A percentile compares a stretch with the other conserved stretches of the same genome.
phyloP scores from a whole-genome alignment of 495 filamentous ascomycete genomes.

The Penicillium tannophilum region DNA sequence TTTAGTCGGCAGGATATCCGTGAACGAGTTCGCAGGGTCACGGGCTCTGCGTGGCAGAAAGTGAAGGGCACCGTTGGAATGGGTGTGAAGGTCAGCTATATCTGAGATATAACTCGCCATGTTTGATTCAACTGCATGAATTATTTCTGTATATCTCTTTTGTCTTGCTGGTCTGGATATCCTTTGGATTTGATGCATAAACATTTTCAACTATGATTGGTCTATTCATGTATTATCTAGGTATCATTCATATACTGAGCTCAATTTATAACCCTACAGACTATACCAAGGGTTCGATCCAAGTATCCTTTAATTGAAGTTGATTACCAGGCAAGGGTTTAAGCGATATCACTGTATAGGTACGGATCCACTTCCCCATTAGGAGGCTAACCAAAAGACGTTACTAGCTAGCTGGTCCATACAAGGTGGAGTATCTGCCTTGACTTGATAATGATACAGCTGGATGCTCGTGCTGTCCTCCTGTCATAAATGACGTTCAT shows the following conservation, averaged over 20 bases:
- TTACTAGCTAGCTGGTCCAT: too few species aligned
- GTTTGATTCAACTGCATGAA: conserved; percentile 14
- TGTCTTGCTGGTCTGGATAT: conserved; percentile 19
- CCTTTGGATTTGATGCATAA: conserved; percentile 6
- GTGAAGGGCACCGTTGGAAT: conserved; percentile 84
- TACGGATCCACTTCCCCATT: not conserved
- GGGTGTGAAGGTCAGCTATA: conserved; percentile 98
- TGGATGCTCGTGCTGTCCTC: too few species aligned
- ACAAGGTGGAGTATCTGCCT: too few species aligned
- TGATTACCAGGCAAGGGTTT: not conserved
- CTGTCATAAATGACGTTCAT: too few species aligned
- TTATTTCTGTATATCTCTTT: conserved; percentile 24
- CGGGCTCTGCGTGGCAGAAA: conserved; percentile 78
- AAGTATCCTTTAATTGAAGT: not conserved
- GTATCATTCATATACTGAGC: conserved; percentile 1
- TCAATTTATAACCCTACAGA: not conserved
- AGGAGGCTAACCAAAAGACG: too few species aligned
- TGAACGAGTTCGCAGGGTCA: conserved; percentile 67
- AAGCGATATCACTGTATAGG: not conserved
- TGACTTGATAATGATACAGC: too few species aligned
- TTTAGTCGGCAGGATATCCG: conserved; percentile 74
- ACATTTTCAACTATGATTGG: not conserved
- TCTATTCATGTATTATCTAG: conserved; percentile 5
- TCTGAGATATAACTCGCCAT: conserved; percentile 49
- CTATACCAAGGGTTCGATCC: not conserved